Evolutionary conservation across 768 basidiomycete genomes (phyloP), one percentile per base, ranked within the genome.

Genomic region (Phanerodontia chrysosporium): DNA sequence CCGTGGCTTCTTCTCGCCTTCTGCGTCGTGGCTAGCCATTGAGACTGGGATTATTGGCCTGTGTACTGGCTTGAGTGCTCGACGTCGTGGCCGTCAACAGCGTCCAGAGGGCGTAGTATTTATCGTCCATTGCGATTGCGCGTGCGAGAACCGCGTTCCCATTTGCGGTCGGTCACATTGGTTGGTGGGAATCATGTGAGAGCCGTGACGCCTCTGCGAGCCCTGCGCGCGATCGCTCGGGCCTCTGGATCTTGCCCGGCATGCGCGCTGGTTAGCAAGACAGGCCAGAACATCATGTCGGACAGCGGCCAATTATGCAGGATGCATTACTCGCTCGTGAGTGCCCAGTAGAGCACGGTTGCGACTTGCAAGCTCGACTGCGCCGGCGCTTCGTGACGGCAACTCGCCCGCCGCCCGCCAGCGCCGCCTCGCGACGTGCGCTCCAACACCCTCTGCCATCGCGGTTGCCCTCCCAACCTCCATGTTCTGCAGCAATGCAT

Each of bases 1-100:
- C 18, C 72, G 67, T 14, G 78, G 78, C 48, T 64, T 67, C 28
- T 58, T 53, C 2, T 58, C 58, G 22, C 28, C 30, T 14, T 39
- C 45, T 30, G n/a, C 45, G 24, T 54, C 36, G 12, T 21, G 10
- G 22, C 9, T 39, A n/a, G 57, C 39, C 39, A 42, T 42, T 18
- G 39, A 8, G 18, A 7, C 4, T 12, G 32, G 7, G 8, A 42
- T 10, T 42, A 18, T 18, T 4, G 18, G 39, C 18, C 18, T 18
- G 39, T 14, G 8, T 8, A 55, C 44, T 24, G 12, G 13, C 5
- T n/a, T 18, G 18, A 36, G 21, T 8, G 22, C 25, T 55, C 30
- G 39, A 29, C 42, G 35, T 18, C 14, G 30, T 24, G 18, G 51
- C 24, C 22, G 51, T 10, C 51, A 30, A 10, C 27, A 51, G 12